Percentiles rank a stretch among this genome's conserved stretches.
phyloP scores from a whole-genome alignment of 2,329 filamentous ascomycete species.

The Hypomyces rosellus region DNA sequence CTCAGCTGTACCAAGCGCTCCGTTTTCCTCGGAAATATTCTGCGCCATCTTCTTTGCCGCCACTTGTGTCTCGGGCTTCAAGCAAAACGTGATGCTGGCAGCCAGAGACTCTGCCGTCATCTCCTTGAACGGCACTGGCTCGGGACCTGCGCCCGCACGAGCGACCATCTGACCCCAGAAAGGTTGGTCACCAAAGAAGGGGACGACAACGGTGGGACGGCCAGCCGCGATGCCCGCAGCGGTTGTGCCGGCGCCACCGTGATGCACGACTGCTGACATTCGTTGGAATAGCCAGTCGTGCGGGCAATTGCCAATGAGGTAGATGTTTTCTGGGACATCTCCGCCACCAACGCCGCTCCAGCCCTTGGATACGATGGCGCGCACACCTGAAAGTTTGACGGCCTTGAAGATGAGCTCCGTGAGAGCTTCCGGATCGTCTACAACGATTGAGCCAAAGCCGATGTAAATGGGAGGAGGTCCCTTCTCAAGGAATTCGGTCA shows the following conservation, averaged over 20 bases:
- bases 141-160: slow-evolving; percentile 53
- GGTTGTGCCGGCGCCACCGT: slow-evolving; percentile 60
- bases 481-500: slow-evolving; percentile 47
- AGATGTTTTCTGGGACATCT: slow-evolving; percentile 42
- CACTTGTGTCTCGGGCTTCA: slow-evolving; percentile 41
- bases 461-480: slow-evolving; percentile 59
- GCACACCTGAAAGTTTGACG: slow-evolving; percentile 48
- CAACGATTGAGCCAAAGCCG: slow-evolving; percentile 61
- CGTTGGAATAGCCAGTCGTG: slow-evolving; percentile 61
- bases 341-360: slow-evolving; percentile 56
- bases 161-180: slow-evolving; percentile 62
- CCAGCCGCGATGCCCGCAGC: slow-evolving; percentile 56
- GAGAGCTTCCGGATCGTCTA: slow-evolving; percentile 53
- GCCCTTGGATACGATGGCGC: slow-evolving; percentile 57
- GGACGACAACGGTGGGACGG: slow-evolving; percentile 57
- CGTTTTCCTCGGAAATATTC: slow-evolving; percentile 48
- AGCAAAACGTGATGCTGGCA: slow-evolving; percentile 44
- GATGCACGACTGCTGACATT: slow-evolving; percentile 55
- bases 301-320: slow-evolving; percentile 57
- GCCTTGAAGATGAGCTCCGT: slow-evolving; percentile 56
- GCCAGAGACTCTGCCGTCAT: slow-evolving; percentile 52
- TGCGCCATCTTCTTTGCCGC: slow-evolving; percentile 38
- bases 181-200: slow-evolving; percentile 60
- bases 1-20: slow-evolving; percentile 43
- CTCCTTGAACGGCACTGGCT: slow-evolving; percentile 51